phyloP scores from a whole-genome alignment of 2,329 filamentous ascomycete species.

The Stagonosporopsis tanaceti region DNA sequence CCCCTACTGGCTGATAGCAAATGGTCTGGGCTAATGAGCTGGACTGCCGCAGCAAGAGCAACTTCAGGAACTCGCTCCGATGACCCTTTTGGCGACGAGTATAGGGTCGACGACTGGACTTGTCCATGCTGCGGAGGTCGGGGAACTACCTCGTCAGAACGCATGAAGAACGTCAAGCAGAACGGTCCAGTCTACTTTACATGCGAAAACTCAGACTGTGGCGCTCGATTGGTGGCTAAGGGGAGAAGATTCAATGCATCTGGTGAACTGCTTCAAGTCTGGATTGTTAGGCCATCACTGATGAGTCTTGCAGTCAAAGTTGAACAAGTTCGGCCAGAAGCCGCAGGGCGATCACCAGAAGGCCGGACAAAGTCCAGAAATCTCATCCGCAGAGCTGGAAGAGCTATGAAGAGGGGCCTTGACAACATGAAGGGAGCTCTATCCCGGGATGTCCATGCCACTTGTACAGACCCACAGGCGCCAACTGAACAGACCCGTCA shows the following conservation, averaged over 20 bases:
- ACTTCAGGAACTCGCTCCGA: background rate
- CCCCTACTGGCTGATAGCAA: background rate
- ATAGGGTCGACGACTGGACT: background rate
- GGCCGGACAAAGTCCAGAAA: background rate
- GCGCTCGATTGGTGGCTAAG: background rate
- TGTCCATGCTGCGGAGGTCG: slow-evolving; percentile 1
- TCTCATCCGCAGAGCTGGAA: background rate
- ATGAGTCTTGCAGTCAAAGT: background rate
- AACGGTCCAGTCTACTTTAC: background rate
- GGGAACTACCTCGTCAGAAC: background rate
- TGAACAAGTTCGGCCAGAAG: background rate
- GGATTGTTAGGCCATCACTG: background rate
- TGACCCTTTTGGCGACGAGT: background rate
- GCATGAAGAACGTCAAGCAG: background rate
- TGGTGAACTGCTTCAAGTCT: background rate
- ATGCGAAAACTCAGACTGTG: background rate
- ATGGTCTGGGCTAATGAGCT: background rate
- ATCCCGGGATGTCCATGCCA: background rate
- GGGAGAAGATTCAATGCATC: background rate
- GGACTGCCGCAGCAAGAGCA: background rate
- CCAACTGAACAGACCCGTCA: background rate
- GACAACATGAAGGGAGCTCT: background rate
- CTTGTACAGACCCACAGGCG: background rate
- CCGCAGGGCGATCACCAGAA: background rate
- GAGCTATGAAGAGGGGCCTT: background rate